Evolutionary conservation across 805 yeast genomes (phyloP), one percentile per base, ranked within the genome.

Genomic region (Scheffersomyces spartinae): DNA sequence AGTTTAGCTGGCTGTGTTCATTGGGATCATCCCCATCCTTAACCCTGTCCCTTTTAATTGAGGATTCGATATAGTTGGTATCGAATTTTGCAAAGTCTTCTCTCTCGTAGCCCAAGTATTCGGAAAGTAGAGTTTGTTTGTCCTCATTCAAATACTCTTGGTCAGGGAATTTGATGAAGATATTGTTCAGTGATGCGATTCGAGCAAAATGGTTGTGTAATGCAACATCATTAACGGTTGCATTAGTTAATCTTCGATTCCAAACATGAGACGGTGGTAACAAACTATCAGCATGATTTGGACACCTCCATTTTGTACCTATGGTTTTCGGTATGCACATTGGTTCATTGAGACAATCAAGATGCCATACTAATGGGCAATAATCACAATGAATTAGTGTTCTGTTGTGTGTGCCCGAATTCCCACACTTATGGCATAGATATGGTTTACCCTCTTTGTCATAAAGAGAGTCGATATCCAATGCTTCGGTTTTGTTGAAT

Each of bases 231-330:
- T 74, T 45, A 13, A 64, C 52, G 4, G 61, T 49, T 23, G 71
- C 71, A 35, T 64, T 68, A 36, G 61, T 67, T 36, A 68, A 60
- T 41, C 64, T 58, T 26, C 84, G 53, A 26, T 49, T 39, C 16
- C 43, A 44, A 26, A 36, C 38, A 29, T 54, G 34, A 29, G 62
- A 53, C 9, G 59, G 37, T 16, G 61, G 61, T n/a, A 63, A 34
- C 13, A 69, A 47, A 21, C 51, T 58, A 24, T 68, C 79, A 12
- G 72, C 70, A 53, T 84, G 96, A 38, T 80, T 77, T 2, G 95
- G 97, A 49, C 95, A 91, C 54, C 71, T 74, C 97, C 95, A 88
- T 47, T 76, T 81, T 23, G 63, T 61, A 2, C 91, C 93, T 22
- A 81, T 45, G 20, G 77, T 73, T 40, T 83, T 82, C 11, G 77